Evolutionary conservation across 2,329 filamentous ascomycete genomes (phyloP), one percentile per base, ranked within the genome.

Genomic region (Aspergillus tamarii): DNA sequence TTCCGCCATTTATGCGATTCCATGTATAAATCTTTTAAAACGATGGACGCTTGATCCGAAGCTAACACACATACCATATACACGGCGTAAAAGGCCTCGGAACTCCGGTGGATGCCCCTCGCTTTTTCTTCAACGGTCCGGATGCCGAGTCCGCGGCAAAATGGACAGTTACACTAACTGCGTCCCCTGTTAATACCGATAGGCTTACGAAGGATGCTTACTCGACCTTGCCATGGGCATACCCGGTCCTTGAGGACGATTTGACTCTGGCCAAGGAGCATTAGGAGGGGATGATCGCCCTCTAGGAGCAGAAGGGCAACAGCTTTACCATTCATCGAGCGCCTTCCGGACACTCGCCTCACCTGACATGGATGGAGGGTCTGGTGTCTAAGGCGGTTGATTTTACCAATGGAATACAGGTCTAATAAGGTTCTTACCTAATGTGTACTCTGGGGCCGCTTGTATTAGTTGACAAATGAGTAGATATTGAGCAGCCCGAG

Each of bases 131-230:
- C 69, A 72, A 72, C 11, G 74, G 68, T 21, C 53, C 78, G 1
- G 67, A 73, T 3, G 46, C 50, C 0, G 66, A 60, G 1, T 63
- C 63, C 2, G 74, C 74, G 3, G 14, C 67, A 9, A 69, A 71
- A 32, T 76, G 71, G 70, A 46, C 65, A 9, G 60, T 64, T 0
- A 69, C 59, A 1, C 63, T 76, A 3, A 76, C 73, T 7, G 73
- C 72, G 11, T 67, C 69, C 4, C 72, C 72, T 0, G 53, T 75
- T 10, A 59, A 74, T 59, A 71, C 68, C 0, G 72, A 66, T 0
- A 69, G 64, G 26, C 66, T 79, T 2, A 72, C 70, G 14, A 77
- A 77, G 36, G 69, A 78, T 41, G 69, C 74, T 0, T 78, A 77
- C 34, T 59, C 69, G 4, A 60, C 60, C 0, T 48, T 78, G 1